These are phyloP conservation scores for Trametes cingulata DNA, from an alignment of 768 basidiomycete species.

Conservation along the genomic window DNA sequence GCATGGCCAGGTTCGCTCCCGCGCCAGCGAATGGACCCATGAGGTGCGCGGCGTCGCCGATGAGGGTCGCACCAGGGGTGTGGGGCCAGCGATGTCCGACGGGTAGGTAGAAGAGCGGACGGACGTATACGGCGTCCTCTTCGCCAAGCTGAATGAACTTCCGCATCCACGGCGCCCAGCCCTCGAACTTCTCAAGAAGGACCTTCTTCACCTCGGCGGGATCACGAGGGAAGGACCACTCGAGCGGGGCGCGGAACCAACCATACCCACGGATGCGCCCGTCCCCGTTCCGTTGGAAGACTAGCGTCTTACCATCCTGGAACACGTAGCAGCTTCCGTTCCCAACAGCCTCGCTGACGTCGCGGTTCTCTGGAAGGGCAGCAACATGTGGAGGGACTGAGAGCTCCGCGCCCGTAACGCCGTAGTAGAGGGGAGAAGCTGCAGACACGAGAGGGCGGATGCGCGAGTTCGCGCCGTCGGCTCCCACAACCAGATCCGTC, in stretches of 20 bases:
- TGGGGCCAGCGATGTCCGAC: conserved; percentile 18
- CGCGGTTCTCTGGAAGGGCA: background rate
- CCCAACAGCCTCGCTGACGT: conserved; percentile 25
- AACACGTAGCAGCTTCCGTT: conserved; percentile 32
- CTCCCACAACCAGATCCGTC: conserved; percentile 35
- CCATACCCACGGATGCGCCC: conserved; percentile 21
- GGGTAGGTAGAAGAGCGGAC: conserved; percentile 21
- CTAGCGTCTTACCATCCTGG: conserved; percentile 28
- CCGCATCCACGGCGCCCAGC: conserved; percentile 18
- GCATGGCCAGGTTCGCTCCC: conserved; percentile 40
- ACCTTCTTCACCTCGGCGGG: conserved; percentile 15
- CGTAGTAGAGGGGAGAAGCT: conserved; percentile 36
- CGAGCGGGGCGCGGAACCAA: conserved; percentile 14
- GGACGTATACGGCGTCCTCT: conserved; percentile 12
- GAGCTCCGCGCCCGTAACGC: conserved; percentile 24
- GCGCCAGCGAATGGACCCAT: conserved; percentile 41
- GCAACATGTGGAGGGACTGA: conserved; percentile 27
- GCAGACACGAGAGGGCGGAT: conserved; percentile 37
- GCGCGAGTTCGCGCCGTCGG: conserved; percentile 44
- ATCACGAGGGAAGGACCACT: conserved; percentile 5
- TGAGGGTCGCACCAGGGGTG: conserved; percentile 8
- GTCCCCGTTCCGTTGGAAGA: conserved; percentile 36
- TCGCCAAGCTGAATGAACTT: conserved; percentile 9
- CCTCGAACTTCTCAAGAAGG: background rate
- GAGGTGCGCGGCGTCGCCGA: conserved; percentile 38